phyloP scores from a whole-genome alignment of 768 basidiomycete genomes.

The Lentinula lateritia region DNA sequence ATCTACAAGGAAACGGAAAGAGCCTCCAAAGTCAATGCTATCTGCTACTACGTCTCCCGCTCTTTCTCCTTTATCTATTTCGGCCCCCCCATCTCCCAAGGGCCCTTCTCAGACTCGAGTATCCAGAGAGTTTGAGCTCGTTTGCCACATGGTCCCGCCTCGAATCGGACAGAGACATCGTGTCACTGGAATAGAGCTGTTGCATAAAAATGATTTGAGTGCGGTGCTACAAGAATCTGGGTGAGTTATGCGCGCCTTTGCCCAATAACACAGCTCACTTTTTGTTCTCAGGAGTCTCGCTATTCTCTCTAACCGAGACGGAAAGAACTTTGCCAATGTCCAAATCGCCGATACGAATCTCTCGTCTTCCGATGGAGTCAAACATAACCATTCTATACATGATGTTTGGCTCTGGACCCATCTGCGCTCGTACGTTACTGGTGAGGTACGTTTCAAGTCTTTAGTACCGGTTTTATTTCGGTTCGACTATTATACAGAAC shows the following conservation, averaged over 20 bases:
- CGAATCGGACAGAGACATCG: slow-evolving; percentile 29
- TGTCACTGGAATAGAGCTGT: slow-evolving; percentile 40
- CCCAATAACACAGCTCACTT: background rate
- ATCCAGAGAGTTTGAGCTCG: slow-evolving; percentile 26
- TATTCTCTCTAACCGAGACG: slow-evolving; percentile 50
- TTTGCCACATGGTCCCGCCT: slow-evolving; percentile 45
- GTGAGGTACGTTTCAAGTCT: slow-evolving; percentile 28
- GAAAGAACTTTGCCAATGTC: slow-evolving; percentile 25
- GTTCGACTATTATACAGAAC: slow-evolving; percentile 21
- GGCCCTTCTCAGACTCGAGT: slow-evolving; percentile 15
- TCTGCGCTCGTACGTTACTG: slow-evolving; percentile 29
- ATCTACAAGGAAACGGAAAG: slow-evolving; percentile 18
- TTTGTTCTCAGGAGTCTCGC: slow-evolving; percentile 42
- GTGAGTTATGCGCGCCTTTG: slow-evolving; percentile 30
- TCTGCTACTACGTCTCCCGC: slow-evolving; percentile 42
- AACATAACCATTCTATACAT: slow-evolving; percentile 25
- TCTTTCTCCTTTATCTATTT: slow-evolving; percentile 32
- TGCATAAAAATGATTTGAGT: slow-evolving; percentile 38
- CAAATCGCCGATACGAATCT: slow-evolving; percentile 21
- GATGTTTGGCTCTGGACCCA: slow-evolving; percentile 40
- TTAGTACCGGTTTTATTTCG: slow-evolving; percentile 7
- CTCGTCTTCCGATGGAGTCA: slow-evolving; percentile 24
- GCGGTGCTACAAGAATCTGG: slow-evolving; percentile 60
- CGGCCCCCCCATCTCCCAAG: slow-evolving; percentile 33
- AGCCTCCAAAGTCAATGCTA: slow-evolving; percentile 35